phyloP scores from a whole-genome alignment of 139 green algal species.

The Pseudopediastrum boryanum region DNA sequence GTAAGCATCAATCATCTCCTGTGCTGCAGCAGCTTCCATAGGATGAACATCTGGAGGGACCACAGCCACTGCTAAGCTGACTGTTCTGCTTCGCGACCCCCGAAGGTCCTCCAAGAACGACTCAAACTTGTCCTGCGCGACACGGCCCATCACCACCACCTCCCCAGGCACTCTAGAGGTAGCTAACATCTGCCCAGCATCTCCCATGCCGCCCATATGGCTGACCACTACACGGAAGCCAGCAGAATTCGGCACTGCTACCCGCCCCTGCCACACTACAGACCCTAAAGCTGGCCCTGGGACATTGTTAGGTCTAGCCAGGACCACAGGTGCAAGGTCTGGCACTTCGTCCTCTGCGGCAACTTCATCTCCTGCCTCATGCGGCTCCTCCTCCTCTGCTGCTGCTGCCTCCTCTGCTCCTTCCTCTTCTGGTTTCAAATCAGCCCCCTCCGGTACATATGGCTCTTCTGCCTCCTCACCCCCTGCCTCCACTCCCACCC shows the following conservation, averaged over 20 bases:
- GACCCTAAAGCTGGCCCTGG: background rate
- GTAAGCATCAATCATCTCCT: conserved; percentile 17
- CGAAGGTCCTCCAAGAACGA: conserved; percentile 64
- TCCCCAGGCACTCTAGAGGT: background rate
- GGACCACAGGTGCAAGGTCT: conserved; percentile 41
- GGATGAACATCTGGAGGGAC: background rate
- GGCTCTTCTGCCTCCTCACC: background rate
- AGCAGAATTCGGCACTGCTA: conserved; percentile 28
- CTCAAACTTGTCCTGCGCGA: conserved; percentile 58
- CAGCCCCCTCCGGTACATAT: conserved; percentile 13
- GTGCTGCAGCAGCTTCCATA: conserved; percentile 10
- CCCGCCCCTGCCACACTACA: conserved; percentile 44
- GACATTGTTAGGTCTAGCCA: background rate
- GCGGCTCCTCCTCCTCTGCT: conserved; percentile 23
- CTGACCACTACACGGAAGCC: conserved; percentile 8
- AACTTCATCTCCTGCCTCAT: conserved; percentile 14
- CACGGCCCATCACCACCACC: conserved; percentile 52
- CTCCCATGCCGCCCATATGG: conserved; percentile 46
- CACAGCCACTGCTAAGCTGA: conserved; percentile 40
- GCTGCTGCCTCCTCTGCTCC: background rate
- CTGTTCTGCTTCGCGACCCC: conserved; percentile 52
- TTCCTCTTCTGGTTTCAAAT: too few relatives aligned
- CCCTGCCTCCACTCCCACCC: conserved; percentile 13
- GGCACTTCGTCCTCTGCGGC: conserved; percentile 13
- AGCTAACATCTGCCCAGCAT: conserved; percentile 41